Evolutionary conservation across 2,329 filamentous ascomycete species (phyloP).

Genomic region (Cladosporium sp.): DNA sequence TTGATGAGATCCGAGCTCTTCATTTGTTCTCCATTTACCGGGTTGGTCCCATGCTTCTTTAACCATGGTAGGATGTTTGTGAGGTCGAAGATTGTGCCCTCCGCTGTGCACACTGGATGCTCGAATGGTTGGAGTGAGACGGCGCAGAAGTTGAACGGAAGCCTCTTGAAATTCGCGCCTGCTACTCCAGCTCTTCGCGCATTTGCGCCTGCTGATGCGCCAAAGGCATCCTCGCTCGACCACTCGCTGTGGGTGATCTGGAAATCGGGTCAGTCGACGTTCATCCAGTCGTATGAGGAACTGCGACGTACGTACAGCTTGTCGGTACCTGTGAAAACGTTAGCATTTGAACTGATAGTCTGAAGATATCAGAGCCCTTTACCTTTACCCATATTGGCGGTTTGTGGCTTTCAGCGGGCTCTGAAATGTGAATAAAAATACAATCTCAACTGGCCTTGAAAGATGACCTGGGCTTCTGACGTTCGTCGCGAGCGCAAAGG

Average conservation of each 20-base stretch:
- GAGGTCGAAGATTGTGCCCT: slow-evolving; percentile 90
- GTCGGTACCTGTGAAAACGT: slow-evolving; percentile 30
- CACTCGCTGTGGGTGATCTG: slow-evolving; percentile 97
- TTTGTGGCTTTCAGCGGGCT: background rate
- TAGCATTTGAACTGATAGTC: slow-evolving; percentile 6
- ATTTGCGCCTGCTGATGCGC: slow-evolving; percentile 70
- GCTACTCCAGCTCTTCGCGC: slow-evolving; percentile 51
- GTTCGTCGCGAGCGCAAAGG: background rate
- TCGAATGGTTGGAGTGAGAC: slow-evolving; percentile 92
- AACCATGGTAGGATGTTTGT: slow-evolving; percentile 94
- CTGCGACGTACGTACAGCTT: slow-evolving; percentile 37
- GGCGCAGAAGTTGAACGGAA: slow-evolving; percentile 98
- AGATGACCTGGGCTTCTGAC: no score
- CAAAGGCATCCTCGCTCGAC: slow-evolving; percentile 85
- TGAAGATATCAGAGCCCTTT: background rate
- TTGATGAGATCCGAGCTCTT: slow-evolving; percentile 81
- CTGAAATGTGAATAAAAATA: no score
- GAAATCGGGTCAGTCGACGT: slow-evolving; percentile 11
- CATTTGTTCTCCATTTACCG: slow-evolving; percentile 75
- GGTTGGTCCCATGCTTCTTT: slow-evolving; percentile 89
- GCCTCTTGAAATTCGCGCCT: slow-evolving; percentile 69
- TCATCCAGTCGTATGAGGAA: slow-evolving; percentile 5
- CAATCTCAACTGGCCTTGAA: background rate
- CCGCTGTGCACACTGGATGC: slow-evolving; percentile 84
- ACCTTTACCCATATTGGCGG: slow-evolving; percentile 24